These are phyloP conservation scores for Centaurea solstitialis DNA, from an alignment of 129 eudicot genomes.

Conservation along the genomic window DNA sequence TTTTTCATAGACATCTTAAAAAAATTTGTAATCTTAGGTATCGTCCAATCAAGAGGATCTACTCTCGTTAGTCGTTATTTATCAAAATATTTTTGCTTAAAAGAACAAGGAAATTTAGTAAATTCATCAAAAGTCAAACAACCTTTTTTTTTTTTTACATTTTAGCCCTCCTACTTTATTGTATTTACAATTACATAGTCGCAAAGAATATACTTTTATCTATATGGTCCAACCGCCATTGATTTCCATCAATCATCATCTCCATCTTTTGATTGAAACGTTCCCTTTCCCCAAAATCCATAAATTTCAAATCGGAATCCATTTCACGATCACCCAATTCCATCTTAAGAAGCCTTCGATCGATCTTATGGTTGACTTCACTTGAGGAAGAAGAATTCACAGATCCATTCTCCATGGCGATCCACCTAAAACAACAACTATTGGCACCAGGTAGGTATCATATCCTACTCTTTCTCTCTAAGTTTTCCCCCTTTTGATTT, in stretches of 20 bases:
- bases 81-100: no score
- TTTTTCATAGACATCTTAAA: no score
- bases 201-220: neutral
- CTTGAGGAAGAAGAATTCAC: neutral
- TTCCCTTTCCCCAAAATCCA: constrained; percentile 1
- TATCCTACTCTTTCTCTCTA: neutral
- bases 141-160: no score
- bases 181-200: neutral
- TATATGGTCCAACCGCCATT: neutral
- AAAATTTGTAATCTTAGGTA: no score
- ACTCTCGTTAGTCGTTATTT: no score
- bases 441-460: constrained; percentile 27
- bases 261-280: neutral
- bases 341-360: neutral
- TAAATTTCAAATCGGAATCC: neutral
- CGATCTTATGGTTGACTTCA: neutral
- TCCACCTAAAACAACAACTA: constrained; percentile 18
- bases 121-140: no score
- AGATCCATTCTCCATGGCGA: constrained; percentile 20
- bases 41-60: no score
- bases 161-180: neutral
- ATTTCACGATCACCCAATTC: neutral
- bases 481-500: neutral
- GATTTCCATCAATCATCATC: no score
- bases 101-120: no score